Conservation (phyloP, 1,139 yeast genomes). For the Yamadazyma triangularis region DNA sequence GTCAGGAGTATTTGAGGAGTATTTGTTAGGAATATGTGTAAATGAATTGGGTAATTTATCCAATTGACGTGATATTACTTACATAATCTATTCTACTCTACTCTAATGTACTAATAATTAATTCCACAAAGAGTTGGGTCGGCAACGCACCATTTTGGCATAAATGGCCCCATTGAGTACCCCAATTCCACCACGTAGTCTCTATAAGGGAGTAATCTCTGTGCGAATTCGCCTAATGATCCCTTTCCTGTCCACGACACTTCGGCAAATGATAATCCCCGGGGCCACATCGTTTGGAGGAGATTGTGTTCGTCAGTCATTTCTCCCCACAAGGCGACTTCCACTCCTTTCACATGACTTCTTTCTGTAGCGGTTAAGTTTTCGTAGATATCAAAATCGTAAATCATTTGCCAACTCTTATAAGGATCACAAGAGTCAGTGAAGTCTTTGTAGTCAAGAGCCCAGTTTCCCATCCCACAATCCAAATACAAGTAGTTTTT, state of each 20-base stretch:
- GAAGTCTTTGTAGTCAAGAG: slow-evolving; percentile 39
- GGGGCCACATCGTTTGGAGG: slow-evolving; percentile 40
- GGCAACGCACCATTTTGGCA: not conserved
- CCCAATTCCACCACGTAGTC: slow-evolving; percentile 39
- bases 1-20: no score
- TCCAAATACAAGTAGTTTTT: slow-evolving; percentile 36
- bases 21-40: no score
- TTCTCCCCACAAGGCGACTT: slow-evolving; percentile 43
- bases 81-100: no score
- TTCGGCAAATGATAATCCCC: slow-evolving; percentile 46
- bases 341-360: slow-evolving; percentile 37
- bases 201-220: slow-evolving; percentile 38
- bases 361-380: slow-evolving; percentile 29
- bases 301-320: slow-evolving; percentile 34
- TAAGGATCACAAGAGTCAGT: slow-evolving; percentile 48
- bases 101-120: no score
- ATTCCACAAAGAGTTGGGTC: not conserved
- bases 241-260: slow-evolving; percentile 42
- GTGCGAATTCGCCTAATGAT: slow-evolving; percentile 25
- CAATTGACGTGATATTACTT: no score
- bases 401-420: slow-evolving; percentile 44
- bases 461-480: slow-evolving; percentile 43
- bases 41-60: no score
- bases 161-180: slow-evolving; percentile 1
- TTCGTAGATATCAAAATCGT: slow-evolving; percentile 31